Evolutionary conservation across 441 rosid species (phyloP).

Genomic region (Gossypium trilobum): DNA sequence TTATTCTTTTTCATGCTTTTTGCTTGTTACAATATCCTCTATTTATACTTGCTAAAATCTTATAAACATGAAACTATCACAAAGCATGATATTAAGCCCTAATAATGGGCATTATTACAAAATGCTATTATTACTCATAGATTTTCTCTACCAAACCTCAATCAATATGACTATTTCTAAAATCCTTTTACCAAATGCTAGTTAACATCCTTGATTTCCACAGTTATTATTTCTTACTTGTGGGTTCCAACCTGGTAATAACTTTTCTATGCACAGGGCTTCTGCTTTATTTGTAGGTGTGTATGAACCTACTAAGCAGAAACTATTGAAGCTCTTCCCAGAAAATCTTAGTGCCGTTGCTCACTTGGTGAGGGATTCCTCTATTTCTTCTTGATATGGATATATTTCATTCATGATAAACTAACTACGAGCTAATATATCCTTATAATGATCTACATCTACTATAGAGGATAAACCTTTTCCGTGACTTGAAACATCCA

Average conservation of each 20-base stretch:
- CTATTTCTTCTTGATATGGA: constrained; percentile 6
- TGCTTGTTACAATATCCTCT: too few species aligned
- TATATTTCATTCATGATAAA: not conserved
- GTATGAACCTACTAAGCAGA: constrained; percentile 90
- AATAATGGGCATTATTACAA: too few species aligned
- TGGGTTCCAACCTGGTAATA: constrained; percentile 2
- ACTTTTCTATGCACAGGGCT: constrained; percentile 43
- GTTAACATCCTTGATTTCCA: too few species aligned
- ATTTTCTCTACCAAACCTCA: too few species aligned
- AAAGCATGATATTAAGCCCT: too few species aligned
- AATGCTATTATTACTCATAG: too few species aligned
- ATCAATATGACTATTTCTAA: too few species aligned
- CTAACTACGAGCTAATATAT: not conserved
- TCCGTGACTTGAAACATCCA: not conserved
- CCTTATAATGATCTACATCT: not conserved
- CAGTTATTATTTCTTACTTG: not conserved
- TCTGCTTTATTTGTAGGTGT: constrained; percentile 93
- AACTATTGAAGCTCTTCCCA: constrained; percentile 61
- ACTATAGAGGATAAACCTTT: constrained; percentile 7
- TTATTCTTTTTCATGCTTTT: too few species aligned
- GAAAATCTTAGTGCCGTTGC: constrained; percentile 83
- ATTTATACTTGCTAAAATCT: too few species aligned
- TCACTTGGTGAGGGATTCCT: constrained; percentile 59
- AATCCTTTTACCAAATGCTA: too few species aligned
- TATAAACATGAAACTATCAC: too few species aligned